Conservation (phyloP, 352 stramenopile species). For the Pythium phragmitis region DNA sequence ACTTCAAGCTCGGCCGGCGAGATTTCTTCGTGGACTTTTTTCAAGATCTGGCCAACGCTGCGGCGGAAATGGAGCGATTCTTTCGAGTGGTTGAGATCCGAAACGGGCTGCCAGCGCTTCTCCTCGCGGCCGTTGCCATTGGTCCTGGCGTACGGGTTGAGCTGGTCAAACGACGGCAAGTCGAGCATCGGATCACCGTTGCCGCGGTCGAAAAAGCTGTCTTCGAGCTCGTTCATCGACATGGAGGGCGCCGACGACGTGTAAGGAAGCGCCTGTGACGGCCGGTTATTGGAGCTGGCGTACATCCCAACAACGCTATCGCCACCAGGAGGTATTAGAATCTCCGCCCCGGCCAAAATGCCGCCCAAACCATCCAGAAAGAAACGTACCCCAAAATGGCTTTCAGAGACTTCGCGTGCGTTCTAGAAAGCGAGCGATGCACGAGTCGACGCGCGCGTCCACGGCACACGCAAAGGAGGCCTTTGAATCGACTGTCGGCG, state of each 20-base stretch:
- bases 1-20: slow-evolving; percentile 83
- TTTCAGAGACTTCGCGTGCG: neutral
- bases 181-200: slow-evolving; percentile 93
- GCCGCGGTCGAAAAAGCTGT: slow-evolving; percentile 30
- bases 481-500: neutral
- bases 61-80: slow-evolving; percentile 81
- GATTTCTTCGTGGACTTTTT: slow-evolving; percentile 78
- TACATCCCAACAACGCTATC: slow-evolving; percentile 12
- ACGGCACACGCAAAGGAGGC: neutral
- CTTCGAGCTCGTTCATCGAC: slow-evolving; percentile 25
- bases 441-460: neutral
- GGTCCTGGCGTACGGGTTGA: slow-evolving; percentile 76
- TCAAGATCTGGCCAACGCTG: slow-evolving; percentile 68
- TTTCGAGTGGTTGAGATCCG: slow-evolving; percentile 74
- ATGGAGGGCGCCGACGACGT: slow-evolving; percentile 25
- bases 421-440: slow-evolving; percentile 3
- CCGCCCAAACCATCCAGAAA: neutral
- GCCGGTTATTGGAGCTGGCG: slow-evolving; percentile 1
- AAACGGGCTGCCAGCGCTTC: slow-evolving; percentile 74
- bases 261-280: slow-evolving; percentile 10
- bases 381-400: slow-evolving; percentile 6
- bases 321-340: neutral
- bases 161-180: slow-evolving; percentile 64
- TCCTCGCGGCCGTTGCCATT: slow-evolving; percentile 33
- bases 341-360: neutral